phyloP scores from a whole-genome alignment of 306 rosid genomes.

The Castanospermum australe region DNA sequence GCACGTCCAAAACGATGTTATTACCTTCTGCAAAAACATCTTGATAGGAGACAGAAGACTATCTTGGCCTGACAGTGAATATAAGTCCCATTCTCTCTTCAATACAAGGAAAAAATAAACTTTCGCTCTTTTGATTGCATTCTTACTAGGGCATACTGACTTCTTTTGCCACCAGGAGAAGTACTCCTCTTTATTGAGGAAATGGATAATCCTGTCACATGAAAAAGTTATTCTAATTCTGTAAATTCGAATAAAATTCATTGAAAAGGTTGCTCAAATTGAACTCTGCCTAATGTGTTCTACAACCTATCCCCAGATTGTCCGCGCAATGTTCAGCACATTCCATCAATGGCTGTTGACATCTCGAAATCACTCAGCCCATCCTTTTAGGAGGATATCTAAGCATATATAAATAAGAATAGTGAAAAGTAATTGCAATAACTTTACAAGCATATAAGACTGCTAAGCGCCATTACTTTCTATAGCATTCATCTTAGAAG shows the following conservation, averaged over 20 bases:
- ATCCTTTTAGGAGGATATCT: background rate
- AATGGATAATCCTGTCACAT: slow-evolving; percentile 65
- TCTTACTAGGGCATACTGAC: slow-evolving; percentile 54
- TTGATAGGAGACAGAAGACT: background rate
- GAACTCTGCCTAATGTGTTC: slow-evolving; percentile 1
- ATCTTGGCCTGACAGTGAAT: background rate
- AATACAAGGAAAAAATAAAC: background rate
- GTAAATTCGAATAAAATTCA: background rate
- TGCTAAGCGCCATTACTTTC: background rate
- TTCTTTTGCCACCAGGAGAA: slow-evolving; percentile 52
- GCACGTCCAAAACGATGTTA: background rate
- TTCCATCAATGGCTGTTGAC: background rate
- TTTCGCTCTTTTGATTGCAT: slow-evolving; percentile 26
- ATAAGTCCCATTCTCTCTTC: too few species aligned
- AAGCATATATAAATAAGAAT: background rate
- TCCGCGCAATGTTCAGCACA: background rate
- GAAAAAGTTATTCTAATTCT: slow-evolving; percentile 10
- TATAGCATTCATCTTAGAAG: background rate
- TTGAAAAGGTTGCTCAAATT: background rate
- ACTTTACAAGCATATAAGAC: background rate
- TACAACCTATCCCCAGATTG: background rate
- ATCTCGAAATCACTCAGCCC: slow-evolving; percentile 6
- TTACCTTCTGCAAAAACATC: background rate
- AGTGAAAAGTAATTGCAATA: background rate
- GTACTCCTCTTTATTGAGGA: slow-evolving; percentile 67